Base-by-base conservation (phyloP, 1,284 basidiomycete species). In the Tylopilus microsporus region DNA sequence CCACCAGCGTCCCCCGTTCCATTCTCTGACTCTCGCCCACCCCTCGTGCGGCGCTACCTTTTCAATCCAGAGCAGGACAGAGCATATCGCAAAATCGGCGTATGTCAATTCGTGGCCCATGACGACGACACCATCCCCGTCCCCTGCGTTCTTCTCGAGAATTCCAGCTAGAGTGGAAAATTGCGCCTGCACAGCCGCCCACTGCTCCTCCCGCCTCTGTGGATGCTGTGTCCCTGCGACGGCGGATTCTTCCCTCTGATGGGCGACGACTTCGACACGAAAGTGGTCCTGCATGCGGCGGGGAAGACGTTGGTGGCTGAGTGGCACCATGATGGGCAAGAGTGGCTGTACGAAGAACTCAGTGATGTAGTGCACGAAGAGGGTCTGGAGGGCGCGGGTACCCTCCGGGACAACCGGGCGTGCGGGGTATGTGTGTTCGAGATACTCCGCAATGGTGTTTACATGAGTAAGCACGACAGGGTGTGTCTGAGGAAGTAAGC, bases 321-420 rank as follows among this genome's bases (percentile, higher is more conserved):
- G 73, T 3, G 86, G 87, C 0, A 87, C 76, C 78, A 89, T 82
- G 64, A 89, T 84, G 1, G 83, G 81, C 7, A 89, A 75, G 32
- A 89, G 77, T 0, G 86, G 86, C 65, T 83, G 84, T 19, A 77
- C 77, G 63, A 88, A 83, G 12, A 82, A 75, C 51, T 87, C 84
- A 61, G 85, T 80, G 55, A 88, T 75, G 69, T 84, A 85, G 66
- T 87, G 84, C 10, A 86, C 86, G 66, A 87, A 89, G 30, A 87
- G 75, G 5, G 78, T 75, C 61, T 88, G 86, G 49, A 89, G 70
- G 0, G 86, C 84, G 9, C 83, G 79, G 1, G 85, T 79, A 13
- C 86, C 86, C 47, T 85, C 83, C 0, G 87, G 86, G 63, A 84
- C 83, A 11, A 88, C 78, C 1, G 84, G 82, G 5, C 86, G 81